Percentiles rank a stretch among this genome's conserved stretches.
Conservation (phyloP, 1,139 yeast genomes). For the Candida sp. region DNA sequence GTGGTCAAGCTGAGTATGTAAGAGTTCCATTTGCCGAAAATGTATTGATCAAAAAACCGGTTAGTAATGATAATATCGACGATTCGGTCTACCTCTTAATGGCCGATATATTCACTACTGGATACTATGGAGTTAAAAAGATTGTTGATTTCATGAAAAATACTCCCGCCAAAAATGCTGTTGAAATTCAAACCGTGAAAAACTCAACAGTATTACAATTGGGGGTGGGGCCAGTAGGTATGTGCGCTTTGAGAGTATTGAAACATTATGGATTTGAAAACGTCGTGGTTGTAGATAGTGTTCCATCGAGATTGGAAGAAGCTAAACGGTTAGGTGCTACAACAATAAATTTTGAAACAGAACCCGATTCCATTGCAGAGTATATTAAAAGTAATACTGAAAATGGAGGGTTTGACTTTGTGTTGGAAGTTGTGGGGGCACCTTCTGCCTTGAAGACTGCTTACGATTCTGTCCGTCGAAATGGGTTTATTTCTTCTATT, state of each 20-base stretch:
- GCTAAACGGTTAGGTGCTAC: slow-evolving; percentile 46
- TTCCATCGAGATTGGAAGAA: slow-evolving; percentile 42
- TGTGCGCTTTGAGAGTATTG: slow-evolving; percentile 50
- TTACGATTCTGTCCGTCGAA: slow-evolving; percentile 52
- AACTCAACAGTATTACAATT: slow-evolving; percentile 46
- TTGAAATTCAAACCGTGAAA: slow-evolving; percentile 15
- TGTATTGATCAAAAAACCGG: slow-evolving; percentile 44
- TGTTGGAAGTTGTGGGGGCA: slow-evolving; percentile 56
- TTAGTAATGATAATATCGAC: slow-evolving; percentile 19
- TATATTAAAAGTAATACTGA: slow-evolving; percentile 28
- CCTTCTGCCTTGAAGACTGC: slow-evolving; percentile 48
- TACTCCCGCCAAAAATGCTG: slow-evolving; percentile 16
- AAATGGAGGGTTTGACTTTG: slow-evolving; percentile 51
- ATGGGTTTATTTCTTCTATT: slow-evolving; percentile 56
- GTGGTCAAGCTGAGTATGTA: slow-evolving; percentile 61
- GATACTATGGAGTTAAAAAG: slow-evolving; percentile 53
- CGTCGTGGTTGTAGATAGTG: slow-evolving; percentile 50
- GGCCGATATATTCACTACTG: slow-evolving; percentile 70
- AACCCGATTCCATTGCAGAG: slow-evolving; percentile 20
- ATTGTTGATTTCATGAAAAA: slow-evolving; percentile 38
- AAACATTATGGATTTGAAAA: slow-evolving; percentile 43
- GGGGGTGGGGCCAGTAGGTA: slow-evolving; percentile 68
- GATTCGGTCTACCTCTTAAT: slow-evolving; percentile 52
- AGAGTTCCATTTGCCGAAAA: slow-evolving; percentile 55
- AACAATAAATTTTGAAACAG: slow-evolving; percentile 41